Evolutionary conservation across 202 grass and related monocot genomes (phyloP).

Genomic region (Dendrocalamus latiflorus): DNA sequence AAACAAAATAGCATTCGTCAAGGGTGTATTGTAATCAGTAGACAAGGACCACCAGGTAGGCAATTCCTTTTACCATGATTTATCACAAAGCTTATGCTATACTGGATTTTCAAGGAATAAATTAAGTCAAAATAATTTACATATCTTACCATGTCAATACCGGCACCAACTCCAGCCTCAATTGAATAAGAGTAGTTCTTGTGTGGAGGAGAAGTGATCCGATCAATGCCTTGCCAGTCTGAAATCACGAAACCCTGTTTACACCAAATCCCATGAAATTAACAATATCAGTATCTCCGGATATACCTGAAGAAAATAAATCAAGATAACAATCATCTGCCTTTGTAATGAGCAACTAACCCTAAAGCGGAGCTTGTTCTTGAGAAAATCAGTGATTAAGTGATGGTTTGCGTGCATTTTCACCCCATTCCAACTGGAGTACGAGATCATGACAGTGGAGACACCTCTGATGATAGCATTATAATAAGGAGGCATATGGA

Average conservation of each 20-base stretch:
- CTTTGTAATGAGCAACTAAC: too few relatives aligned
- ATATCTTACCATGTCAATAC: conserved; percentile 71
- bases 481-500: conserved; percentile 83
- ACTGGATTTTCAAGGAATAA: neutral
- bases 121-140: neutral
- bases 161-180: too few relatives aligned
- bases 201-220: conserved; percentile 46
- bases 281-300: neutral
- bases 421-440: conserved; percentile 76
- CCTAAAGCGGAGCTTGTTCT: too few relatives aligned
- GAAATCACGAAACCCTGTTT: conserved; percentile 90
- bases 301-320: neutral
- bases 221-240: too few relatives aligned
- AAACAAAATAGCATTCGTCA: neutral
- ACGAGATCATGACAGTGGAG: conserved; percentile 77
- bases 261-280: neutral
- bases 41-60: too few relatives aligned
- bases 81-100: neutral
- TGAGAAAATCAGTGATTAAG: conserved; percentile 62
- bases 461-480: conserved; percentile 62
- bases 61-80: neutral
- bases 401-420: conserved; percentile 82
- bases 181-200: conserved; percentile 75
- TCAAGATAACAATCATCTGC: too few relatives aligned
- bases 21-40: neutral